These are phyloP conservation scores for Durio zibethinus DNA, from an alignment of 345 rosid genomes.

Conservation along the genomic window DNA sequence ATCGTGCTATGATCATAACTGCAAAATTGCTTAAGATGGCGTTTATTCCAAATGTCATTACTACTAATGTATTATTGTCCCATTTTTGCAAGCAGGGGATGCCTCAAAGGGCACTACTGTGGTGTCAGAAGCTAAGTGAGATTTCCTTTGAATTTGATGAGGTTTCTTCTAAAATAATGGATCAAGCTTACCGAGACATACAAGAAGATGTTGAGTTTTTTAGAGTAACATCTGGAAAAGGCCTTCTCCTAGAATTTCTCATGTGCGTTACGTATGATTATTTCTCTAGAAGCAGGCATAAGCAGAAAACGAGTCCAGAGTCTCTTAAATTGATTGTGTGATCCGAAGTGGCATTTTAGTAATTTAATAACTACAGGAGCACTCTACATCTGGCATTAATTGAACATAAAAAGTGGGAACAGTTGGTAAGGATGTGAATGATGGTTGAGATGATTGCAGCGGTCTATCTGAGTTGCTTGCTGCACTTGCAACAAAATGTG, in stretches of 20 bases:
- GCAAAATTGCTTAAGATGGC: constrained; percentile 77
- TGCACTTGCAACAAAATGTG: background rate
- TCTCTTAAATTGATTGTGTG: constrained; percentile 20
- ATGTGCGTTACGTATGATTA: constrained; percentile 64
- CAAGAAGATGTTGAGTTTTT: constrained; percentile 18
- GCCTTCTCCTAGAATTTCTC: constrained; percentile 59
- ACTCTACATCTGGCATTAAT: background rate
- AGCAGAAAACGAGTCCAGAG: constrained; percentile 13
- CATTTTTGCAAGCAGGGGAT: constrained; percentile 67
- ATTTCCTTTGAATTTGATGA: constrained; percentile 61
- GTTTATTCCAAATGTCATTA: constrained; percentile 57
- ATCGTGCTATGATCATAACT: constrained; percentile 55
- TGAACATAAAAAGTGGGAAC: background rate
- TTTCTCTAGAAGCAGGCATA: constrained; percentile 37
- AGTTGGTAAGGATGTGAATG: background rate
- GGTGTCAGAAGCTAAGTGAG: constrained; percentile 65
- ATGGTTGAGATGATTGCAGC: background rate
- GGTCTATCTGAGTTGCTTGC: background rate
- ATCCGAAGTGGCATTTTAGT: background rate
- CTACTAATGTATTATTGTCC: constrained; percentile 51
- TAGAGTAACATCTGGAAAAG: constrained; percentile 41
- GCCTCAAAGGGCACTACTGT: constrained; percentile 55
- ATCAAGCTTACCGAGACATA: constrained; percentile 34
- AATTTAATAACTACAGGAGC: background rate
- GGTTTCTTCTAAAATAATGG: constrained; percentile 44